These are phyloP conservation scores for Rhododendron mucronatum DNA, from an alignment of 148 eudicot genomes.

Conservation along the genomic window DNA sequence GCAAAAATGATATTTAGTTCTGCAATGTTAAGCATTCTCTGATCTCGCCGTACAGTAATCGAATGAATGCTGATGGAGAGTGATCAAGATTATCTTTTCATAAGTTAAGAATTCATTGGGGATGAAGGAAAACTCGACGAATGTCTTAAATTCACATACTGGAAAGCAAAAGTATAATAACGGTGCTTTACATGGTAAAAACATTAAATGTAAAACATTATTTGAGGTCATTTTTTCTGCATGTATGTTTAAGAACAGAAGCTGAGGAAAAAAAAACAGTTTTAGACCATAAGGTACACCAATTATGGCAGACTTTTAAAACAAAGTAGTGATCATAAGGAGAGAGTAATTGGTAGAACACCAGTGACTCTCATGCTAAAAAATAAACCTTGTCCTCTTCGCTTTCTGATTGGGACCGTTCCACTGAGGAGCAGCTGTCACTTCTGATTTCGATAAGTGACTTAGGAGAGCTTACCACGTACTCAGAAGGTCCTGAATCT, in stretches of 20 bases:
- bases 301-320: not conserved
- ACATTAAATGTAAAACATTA: not conserved
- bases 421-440: constrained; percentile 18
- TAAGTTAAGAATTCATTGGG: not conserved
- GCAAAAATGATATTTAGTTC: not conserved
- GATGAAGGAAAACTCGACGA: constrained; percentile 19
- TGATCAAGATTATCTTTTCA: not conserved
- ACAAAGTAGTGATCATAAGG: not conserved
- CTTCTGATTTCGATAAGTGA: constrained; percentile 13
- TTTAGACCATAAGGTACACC: not conserved
- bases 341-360: not conserved
- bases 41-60: not conserved
- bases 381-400: constrained; percentile 35
- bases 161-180: constrained; percentile 18
- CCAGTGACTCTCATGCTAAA: not conserved
- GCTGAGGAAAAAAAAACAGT: not conserved
- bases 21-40: not conserved
- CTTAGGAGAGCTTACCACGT: constrained; percentile 15
- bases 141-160: constrained; percentile 21
- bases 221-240: not conserved
- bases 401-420: not conserved
- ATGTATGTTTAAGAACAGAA: not conserved
- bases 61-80: not conserved
- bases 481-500: constrained; percentile 18
- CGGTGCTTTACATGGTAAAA: constrained; percentile 21